Evolutionary conservation across 495 filamentous ascomycete genomes (phyloP), one percentile per base, ranked within the genome.

Genomic region (Astrocystis sublimbata): DNA sequence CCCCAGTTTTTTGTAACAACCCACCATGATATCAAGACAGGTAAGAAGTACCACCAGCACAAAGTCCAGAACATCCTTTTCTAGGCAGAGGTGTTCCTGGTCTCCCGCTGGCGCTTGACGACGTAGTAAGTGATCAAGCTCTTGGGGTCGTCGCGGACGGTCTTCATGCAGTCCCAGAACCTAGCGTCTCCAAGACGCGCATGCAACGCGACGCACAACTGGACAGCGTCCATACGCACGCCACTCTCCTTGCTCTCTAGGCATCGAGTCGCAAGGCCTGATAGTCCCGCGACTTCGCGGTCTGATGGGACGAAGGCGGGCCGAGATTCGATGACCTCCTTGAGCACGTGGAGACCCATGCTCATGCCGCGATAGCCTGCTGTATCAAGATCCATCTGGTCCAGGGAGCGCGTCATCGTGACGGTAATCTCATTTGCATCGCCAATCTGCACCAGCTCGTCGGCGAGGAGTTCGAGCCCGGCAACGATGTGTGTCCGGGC

Each of bases 61-160:
- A 62, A 15, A 24, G 28, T 5, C 19, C 51, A 62, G 35, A 30
- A 62, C 60, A 36, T 45, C 40, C 9, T 51, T 23, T 35, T 58
- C 61, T 63, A 63, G 45, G 9, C 12, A 43, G 61, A 38, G 19
- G 52, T 58, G 33, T n/a, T 58, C 49, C 17, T 54, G 10, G 59
- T 41, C 67, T 84, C 83, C 60, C 81, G 70, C 73, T 85, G 82
- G 65, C 76, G 76, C 73, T 86, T 90, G 17, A 88, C 88, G 69
- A 92, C 87, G 75, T 91, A 93, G 70, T 93, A 93, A n/a, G 87
- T 89, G 62, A 93, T 85, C 60, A 93, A 69, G 61, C 88, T 91
- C 68, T 89, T 88, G 5, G 87, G 85, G 43, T 87, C 87, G 36
- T 89, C 86, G 58, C 78, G 83, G 33, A 89, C 79, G 2, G 79